A percentile compares a stretch with the other conserved stretches of the same genome.
phyloP scores from a whole-genome alignment of 2,329 filamentous ascomycete species.

The Nannizzia gypsea region DNA sequence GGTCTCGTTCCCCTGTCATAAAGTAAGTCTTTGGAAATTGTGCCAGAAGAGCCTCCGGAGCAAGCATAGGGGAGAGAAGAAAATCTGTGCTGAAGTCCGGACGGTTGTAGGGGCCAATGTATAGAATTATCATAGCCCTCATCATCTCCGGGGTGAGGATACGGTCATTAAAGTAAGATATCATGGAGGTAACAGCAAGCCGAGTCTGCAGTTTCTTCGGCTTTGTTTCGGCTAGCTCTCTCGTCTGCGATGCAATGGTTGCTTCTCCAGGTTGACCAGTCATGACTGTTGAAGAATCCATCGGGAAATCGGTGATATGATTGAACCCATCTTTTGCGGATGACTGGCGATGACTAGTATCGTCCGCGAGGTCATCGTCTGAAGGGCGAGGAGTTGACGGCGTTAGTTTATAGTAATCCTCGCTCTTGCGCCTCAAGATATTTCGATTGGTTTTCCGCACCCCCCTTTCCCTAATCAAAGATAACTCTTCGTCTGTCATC shows the following conservation, averaged over 20 bases:
- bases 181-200: conserved; percentile 92
- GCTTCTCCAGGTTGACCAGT: conserved; percentile 22
- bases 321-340: background rate
- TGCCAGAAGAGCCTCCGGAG: conserved; percentile 69
- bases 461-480: conserved; percentile 72
- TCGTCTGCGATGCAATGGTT: conserved; percentile 27
- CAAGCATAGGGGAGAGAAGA: conserved; percentile 76
- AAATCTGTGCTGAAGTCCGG: conserved; percentile 90
- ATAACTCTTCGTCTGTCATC: conserved; percentile 99
- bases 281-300: conserved; percentile 13
- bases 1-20: conserved; percentile 87
- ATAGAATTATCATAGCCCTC: conserved; percentile 96
- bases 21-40: conserved; percentile 93
- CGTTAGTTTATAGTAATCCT: conserved; percentile 75
- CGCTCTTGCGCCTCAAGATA: conserved; percentile 71
- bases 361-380: conserved; percentile 54
- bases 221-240: conserved; percentile 27
- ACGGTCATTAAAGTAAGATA: conserved; percentile 94
- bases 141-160: conserved; percentile 96
- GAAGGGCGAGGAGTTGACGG: conserved; percentile 70
- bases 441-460: conserved; percentile 65
- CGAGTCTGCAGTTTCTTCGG: conserved; percentile 56
- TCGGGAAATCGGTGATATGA: background rate
- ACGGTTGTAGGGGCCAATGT: conserved; percentile 84
- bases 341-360: conserved; percentile 20